Percentiles rank a stretch among this genome's conserved stretches.
These are phyloP conservation scores for Gentiana dahurica DNA, from an alignment of 257 asterid species.

Conservation along the genomic window DNA sequence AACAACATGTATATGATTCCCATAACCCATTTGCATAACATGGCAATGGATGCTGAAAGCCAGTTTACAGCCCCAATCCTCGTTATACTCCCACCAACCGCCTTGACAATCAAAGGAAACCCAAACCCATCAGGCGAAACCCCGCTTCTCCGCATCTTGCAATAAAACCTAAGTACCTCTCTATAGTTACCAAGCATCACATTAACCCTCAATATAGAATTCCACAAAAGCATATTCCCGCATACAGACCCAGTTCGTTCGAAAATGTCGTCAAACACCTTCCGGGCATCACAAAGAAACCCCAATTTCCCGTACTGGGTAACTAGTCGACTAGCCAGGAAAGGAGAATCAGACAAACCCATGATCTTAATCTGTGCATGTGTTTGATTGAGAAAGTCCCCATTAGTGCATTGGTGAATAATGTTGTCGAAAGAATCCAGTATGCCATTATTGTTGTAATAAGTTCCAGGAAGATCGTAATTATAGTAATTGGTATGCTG, in stretches of 20 bases:
- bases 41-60: conserved; percentile 40
- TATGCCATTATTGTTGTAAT: too few relatives aligned
- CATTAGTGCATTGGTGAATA: conserved; percentile 31
- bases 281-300: conserved; percentile 36
- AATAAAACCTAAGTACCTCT: conserved; percentile 29
- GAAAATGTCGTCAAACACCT: conserved; percentile 37
- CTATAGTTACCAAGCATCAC: conserved; percentile 19
- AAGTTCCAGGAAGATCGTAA: too few relatives aligned
- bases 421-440: conserved; percentile 21
- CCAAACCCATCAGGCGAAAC: conserved; percentile 52
- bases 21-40: conserved; percentile 35
- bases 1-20: conserved; percentile 30
- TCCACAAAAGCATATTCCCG: conserved; percentile 46
- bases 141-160: conserved; percentile 29
- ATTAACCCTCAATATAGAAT: conserved; percentile 53
- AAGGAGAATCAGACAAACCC: conserved; percentile 23
- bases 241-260: conserved; percentile 9
- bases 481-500: too few relatives aligned
- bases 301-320: conserved; percentile 32
- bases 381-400: conserved; percentile 39
- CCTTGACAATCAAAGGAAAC: conserved; percentile 55
- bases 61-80: conserved; percentile 29
- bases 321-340: conserved; percentile 50
- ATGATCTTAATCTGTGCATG: conserved; percentile 39
- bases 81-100: conserved; percentile 47